Evolutionary conservation across 139 green algal genomes (phyloP), one percentile per base, ranked within the genome.

Genomic region (Tetradesmus lagerheimii): DNA sequence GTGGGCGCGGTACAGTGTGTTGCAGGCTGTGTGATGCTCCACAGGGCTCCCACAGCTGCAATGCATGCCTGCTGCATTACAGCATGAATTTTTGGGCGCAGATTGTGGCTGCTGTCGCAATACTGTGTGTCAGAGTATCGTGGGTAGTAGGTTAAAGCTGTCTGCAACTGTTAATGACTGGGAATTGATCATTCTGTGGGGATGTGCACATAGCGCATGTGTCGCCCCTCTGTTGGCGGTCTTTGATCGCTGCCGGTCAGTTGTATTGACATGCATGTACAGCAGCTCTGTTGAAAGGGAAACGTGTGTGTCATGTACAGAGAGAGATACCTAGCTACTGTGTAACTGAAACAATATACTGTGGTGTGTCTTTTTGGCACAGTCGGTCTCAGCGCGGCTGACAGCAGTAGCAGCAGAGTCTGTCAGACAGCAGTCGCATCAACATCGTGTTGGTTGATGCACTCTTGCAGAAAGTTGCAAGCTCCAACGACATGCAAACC

Each of bases 131-230:
- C 57, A 31, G 57, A 31, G 18, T 31, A 6, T 71, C 23, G 23
- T 71, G 57, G 57, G 57, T 71, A n/a, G 57, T 71, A 71, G 23
- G 4, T 71, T 20, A 71, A 20, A n/a, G 57, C 57, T 71, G 57
- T n/a, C 23, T 71, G 57, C 57, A 71, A 8, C 23, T 71, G 57
- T 71, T 71, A 31, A 31, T 71, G 57, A 71, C 57, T 71, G 57
- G 57, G 57, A 71, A 5, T 31, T 71, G 57, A 31, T 71, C 57
- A 71, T 71, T 71, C 23, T 71, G 57, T 18, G 57, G 57, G 57
- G 57, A 71, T 71, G 57, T 71, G 57, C 57, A 71, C 57, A 64
- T 64, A 71, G 57, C 57, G 57, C 57, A 71, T 71, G 57, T 71
- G 57, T 71, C 31, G 57, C 57, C 57, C 57, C 23, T n/a, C 23